A percentile compares a stretch with the other conserved stretches of the same genome.
Evolutionary conservation across 2,329 filamentous ascomycete genomes (phyloP).

Genomic region (Fusarium drepaniforme): DNA sequence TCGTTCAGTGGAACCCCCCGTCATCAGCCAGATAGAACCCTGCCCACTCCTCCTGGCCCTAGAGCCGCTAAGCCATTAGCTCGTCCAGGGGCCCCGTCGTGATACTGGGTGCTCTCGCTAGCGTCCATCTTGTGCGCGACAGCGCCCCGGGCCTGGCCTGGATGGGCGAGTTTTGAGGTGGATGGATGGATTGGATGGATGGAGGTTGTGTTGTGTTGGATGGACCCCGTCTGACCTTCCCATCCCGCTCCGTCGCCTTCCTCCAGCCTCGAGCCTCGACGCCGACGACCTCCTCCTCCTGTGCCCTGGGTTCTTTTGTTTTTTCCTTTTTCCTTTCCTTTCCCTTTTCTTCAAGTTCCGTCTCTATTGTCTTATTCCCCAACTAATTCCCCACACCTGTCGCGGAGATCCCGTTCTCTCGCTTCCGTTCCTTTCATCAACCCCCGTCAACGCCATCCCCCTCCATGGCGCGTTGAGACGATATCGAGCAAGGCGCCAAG

Average conservation of each 20-base stretch:
- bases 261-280: conserved; percentile 36
- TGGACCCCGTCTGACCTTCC: conserved; percentile 31
- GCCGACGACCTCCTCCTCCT: conserved; percentile 32
- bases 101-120: conserved; percentile 39
- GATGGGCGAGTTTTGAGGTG: conserved; percentile 25
- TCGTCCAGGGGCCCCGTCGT: conserved; percentile 31
- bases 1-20: conserved; percentile 31
- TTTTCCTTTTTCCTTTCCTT: conserved; percentile 8
- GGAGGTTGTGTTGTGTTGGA: conserved; percentile 28
- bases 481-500: conserved; percentile 42
- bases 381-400: conserved; percentile 23
- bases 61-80: conserved; percentile 38
- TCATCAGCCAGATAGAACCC: conserved; percentile 34
- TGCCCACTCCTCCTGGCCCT: conserved; percentile 42
- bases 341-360: not conserved
- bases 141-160: conserved; percentile 29
- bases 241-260: conserved; percentile 34
- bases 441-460: conserved; percentile 23
- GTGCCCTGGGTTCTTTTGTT: conserved; percentile 21
- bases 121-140: conserved; percentile 32
- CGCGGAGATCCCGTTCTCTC: conserved; percentile 32
- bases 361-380: conserved; percentile 20
- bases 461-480: conserved; percentile 44
- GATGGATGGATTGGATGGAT: conserved; percentile 6
- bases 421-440: conserved; percentile 35